These are phyloP conservation scores for Clarireedia homoeocarpa DNA, from an alignment of 2,329 filamentous ascomycete genomes.

Conservation along the genomic window DNA sequence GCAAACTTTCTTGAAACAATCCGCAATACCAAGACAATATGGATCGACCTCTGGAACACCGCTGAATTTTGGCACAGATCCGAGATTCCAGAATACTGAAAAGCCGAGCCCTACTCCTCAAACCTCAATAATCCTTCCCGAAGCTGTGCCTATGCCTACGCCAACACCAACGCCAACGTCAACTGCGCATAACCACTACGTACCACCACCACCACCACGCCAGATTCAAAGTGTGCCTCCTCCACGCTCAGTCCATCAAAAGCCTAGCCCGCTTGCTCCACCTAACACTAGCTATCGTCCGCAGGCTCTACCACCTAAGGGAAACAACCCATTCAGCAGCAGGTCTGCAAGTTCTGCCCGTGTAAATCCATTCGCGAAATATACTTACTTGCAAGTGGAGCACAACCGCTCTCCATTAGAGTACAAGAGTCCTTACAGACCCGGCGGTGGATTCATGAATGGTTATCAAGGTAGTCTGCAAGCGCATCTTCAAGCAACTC, in stretches of 20 bases:
- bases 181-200: background rate
- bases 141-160: background rate
- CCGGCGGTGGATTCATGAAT: slow-evolving; percentile 50
- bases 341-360: background rate
- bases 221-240: slow-evolving; percentile 3
- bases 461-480: slow-evolving; percentile 43
- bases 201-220: slow-evolving; percentile 1
- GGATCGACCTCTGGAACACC: slow-evolving; percentile 10
- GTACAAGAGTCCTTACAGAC: slow-evolving; percentile 53
- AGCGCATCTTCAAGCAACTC: slow-evolving; percentile 24
- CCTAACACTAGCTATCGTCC: slow-evolving; percentile 16
- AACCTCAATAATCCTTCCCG: slow-evolving; percentile 1
- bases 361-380: slow-evolving; percentile 27
- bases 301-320: slow-evolving; percentile 10
- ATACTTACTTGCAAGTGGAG: slow-evolving; percentile 49
- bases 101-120: background rate
- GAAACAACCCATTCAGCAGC: slow-evolving; percentile 22
- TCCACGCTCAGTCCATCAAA: slow-evolving; percentile 1
- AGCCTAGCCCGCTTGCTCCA: slow-evolving; percentile 10
- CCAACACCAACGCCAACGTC: background rate
- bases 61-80: slow-evolving; percentile 27
- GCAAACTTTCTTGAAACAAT: slow-evolving; percentile 28
- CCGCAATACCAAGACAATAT: slow-evolving; percentile 12
- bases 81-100: slow-evolving; percentile 16
- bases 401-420: slow-evolving; percentile 49